phyloP scores from a whole-genome alignment of 495 filamentous ascomycete species.

The Tuber microsphaerosporum region DNA sequence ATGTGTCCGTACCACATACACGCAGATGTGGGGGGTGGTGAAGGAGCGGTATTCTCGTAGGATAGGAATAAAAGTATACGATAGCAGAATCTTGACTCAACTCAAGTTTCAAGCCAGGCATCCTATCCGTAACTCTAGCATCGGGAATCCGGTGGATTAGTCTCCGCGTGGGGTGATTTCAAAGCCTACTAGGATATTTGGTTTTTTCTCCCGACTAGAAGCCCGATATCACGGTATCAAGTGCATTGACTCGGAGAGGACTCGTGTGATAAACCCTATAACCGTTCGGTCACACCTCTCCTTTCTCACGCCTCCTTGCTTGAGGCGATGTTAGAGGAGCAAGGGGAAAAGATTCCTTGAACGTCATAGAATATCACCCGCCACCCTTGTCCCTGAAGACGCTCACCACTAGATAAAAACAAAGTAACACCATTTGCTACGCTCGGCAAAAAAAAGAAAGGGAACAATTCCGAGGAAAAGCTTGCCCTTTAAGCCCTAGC shows the following conservation, averaged over 20 bases:
- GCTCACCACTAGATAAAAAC: neutral
- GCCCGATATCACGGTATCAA: neutral
- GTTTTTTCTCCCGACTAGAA: neutral
- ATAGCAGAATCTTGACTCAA: neutral
- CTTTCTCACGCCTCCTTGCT: too few species aligned
- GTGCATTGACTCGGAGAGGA: neutral
- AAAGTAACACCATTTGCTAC: neutral
- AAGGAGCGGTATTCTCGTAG: neutral
- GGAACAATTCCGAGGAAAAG: neutral
- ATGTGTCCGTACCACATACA: neutral
- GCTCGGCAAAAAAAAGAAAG: neutral
- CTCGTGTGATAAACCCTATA: neutral
- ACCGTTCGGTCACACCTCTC: neutral
- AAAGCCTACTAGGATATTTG: neutral
- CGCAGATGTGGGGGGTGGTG: too few species aligned
- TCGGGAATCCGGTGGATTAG: neutral
- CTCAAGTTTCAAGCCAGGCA: neutral
- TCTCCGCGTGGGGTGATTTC: neutral
- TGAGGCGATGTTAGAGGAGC: neutral
- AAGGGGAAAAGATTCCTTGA: neutral
- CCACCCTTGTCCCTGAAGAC: neutral
- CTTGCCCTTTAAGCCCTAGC: neutral
- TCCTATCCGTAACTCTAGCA: neutral
- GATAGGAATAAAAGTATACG: neutral
- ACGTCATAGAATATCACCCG: constrained; percentile 1